Evolutionary conservation across 2,329 filamentous ascomycete species (phyloP).

Genomic region (Phyllosticta paracitricarpa): DNA sequence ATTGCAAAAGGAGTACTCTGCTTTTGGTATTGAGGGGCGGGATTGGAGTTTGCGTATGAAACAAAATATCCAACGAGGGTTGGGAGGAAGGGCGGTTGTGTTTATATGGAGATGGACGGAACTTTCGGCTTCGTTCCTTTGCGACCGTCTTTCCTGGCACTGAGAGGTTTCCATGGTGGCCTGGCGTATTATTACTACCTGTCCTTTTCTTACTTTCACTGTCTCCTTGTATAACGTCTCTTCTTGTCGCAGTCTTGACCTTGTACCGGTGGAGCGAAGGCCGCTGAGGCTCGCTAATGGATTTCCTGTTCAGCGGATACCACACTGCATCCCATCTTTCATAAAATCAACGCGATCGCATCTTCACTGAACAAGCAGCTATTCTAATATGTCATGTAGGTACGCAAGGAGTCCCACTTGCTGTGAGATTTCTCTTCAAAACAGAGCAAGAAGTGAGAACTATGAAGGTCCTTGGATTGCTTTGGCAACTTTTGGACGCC

Average conservation of each 20-base stretch:
- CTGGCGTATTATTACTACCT: neutral
- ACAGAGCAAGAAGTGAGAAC: constrained; percentile 41
- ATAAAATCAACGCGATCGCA: no score
- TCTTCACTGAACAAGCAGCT: neutral
- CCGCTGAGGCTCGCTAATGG: neutral
- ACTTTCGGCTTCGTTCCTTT: neutral
- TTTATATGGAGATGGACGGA: neutral
- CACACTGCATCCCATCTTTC: no score
- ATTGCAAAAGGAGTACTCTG: neutral
- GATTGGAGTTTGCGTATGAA: neutral
- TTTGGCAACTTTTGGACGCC: constrained; percentile 35
- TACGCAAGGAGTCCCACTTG: constrained; percentile 44
- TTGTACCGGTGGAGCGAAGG: neutral
- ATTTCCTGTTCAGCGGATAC: neutral
- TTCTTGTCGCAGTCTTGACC: neutral
- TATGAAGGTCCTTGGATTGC: constrained; percentile 42
- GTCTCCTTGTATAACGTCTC: neutral
- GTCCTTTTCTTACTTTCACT: neutral
- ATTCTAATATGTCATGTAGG: constrained; percentile 29
- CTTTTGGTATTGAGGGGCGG: neutral
- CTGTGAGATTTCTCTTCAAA: constrained; percentile 31
- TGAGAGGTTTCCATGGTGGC: neutral
- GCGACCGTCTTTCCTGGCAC: neutral
- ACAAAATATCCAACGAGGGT: neutral
- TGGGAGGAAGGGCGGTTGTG: neutral